Conservation (phyloP, 306 rosid species). For the Morella rubra region DNA sequence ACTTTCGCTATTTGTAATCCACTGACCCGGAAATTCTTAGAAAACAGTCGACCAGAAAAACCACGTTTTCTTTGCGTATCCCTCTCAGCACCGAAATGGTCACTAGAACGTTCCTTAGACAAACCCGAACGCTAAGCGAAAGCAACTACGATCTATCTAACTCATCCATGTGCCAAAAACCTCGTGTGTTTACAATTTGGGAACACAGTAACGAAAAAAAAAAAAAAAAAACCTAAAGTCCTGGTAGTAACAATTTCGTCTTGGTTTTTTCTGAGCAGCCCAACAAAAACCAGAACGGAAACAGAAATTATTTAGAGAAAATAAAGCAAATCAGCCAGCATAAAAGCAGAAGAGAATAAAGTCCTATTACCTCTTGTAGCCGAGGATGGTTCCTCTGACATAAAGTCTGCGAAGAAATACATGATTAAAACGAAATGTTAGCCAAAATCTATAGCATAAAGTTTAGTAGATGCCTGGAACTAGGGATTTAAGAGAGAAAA, state of each 20-base stretch:
- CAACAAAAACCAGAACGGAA: background rate
- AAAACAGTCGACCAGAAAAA: too few species aligned
- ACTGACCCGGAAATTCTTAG: too few species aligned
- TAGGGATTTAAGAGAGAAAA: background rate
- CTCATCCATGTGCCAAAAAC: background rate
- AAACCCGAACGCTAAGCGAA: background rate
- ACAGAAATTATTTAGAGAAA: too few species aligned
- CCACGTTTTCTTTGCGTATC: background rate
- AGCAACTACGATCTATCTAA: background rate
- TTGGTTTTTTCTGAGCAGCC: background rate
- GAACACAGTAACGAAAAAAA: background rate
- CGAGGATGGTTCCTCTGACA: constrained; percentile 79
- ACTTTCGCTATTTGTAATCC: background rate
- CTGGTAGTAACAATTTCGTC: background rate
- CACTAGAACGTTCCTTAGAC: too few species aligned
- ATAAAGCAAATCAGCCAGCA: background rate
- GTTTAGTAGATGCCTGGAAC: background rate
- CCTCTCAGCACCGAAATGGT: background rate
- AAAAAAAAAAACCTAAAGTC: background rate
- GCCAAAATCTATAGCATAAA: background rate
- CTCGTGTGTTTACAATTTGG: background rate
- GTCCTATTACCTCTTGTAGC: constrained; percentile 76
- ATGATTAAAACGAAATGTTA: too few species aligned
- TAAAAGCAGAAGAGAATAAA: too few species aligned
- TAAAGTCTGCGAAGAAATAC: constrained; percentile 53